These are phyloP conservation scores for Seiridium unicorne DNA, from an alignment of 2,329 filamentous ascomycete species.

Conservation along the genomic window DNA sequence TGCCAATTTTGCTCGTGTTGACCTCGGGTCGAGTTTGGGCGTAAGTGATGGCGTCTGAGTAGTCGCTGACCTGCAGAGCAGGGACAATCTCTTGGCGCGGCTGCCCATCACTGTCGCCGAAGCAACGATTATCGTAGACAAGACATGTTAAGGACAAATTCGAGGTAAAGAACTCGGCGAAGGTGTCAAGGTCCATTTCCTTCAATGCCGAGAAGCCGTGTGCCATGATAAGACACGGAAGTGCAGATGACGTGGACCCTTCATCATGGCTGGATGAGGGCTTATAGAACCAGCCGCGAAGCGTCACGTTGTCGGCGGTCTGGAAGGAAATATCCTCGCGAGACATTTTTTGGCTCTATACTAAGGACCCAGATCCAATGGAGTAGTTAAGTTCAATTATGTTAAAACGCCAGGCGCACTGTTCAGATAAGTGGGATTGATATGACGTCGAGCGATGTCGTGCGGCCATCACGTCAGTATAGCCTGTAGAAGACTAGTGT, in stretches of 20 bases:
- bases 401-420: no score
- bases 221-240: slow-evolving; percentile 4
- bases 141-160: slow-evolving; percentile 17
- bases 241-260: slow-evolving; percentile 8
- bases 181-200: background rate
- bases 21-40: slow-evolving; percentile 23
- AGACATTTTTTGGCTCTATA: background rate
- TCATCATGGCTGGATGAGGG: no score
- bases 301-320: slow-evolving; percentile 21
- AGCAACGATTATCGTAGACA: slow-evolving; percentile 33
- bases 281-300: slow-evolving; percentile 27
- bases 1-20: slow-evolving; percentile 18
- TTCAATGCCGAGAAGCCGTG: background rate
- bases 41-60: slow-evolving; percentile 36
- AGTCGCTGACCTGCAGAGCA: slow-evolving; percentile 28
- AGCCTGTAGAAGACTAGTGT: no score
- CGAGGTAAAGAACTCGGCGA: slow-evolving; percentile 20
- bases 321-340: slow-evolving; percentile 20
- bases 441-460: no score
- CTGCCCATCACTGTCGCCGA: slow-evolving; percentile 25
- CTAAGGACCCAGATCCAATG: no score
- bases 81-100: slow-evolving; percentile 31
- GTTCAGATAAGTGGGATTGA: no score
- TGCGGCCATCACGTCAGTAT: no score
- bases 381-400: no score